These are phyloP conservation scores for Melastoma malabathricum DNA, from an alignment of 345 rosid species.

Conservation along the genomic window DNA sequence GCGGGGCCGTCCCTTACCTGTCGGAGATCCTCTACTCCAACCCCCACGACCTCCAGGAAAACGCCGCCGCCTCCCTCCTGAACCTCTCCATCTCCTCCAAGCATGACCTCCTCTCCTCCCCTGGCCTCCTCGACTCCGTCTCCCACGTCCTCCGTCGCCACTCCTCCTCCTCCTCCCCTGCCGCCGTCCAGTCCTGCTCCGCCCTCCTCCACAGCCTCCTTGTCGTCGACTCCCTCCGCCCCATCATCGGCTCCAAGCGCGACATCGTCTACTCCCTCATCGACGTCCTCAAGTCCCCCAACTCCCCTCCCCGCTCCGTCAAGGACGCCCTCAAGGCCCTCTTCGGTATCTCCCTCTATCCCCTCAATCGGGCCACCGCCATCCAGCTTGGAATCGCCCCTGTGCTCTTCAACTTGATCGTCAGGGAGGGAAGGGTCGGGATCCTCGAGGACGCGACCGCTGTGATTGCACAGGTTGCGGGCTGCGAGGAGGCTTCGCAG, in stretches of 20 bases:
- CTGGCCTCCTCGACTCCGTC: conserved; percentile 76
- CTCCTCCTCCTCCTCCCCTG: conserved; percentile 32
- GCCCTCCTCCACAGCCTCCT: conserved; percentile 74
- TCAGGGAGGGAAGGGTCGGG: conserved; percentile 70
- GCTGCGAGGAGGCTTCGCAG: conserved; percentile 73
- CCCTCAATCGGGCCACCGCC: conserved; percentile 48
- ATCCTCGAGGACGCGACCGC: conserved; percentile 90
- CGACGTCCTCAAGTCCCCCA: conserved; percentile 33
- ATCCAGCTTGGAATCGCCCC: conserved; percentile 53
- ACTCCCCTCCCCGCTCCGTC: conserved; percentile 56
- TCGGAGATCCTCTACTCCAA: conserved; percentile 70
- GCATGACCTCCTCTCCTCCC: conserved; percentile 62
- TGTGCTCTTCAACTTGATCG: conserved; percentile 44
- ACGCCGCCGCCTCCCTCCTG: conserved; percentile 79
- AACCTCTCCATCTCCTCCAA: conserved; percentile 69
- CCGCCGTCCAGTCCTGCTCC: conserved; percentile 72
- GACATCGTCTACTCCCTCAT: conserved; percentile 68
- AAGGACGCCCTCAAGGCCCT: conserved; percentile 83
- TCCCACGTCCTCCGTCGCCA: conserved; percentile 69
- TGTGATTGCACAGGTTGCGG: conserved; percentile 79
- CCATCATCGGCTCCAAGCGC: conserved; percentile 73
- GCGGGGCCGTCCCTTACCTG: conserved; percentile 76
- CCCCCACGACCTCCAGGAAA: conserved; percentile 48
- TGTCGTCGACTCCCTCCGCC: conserved; percentile 60
- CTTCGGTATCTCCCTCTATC: conserved; percentile 59